phyloP scores from a whole-genome alignment of 768 basidiomycete species.

The Leccinum longicurvipes region DNA sequence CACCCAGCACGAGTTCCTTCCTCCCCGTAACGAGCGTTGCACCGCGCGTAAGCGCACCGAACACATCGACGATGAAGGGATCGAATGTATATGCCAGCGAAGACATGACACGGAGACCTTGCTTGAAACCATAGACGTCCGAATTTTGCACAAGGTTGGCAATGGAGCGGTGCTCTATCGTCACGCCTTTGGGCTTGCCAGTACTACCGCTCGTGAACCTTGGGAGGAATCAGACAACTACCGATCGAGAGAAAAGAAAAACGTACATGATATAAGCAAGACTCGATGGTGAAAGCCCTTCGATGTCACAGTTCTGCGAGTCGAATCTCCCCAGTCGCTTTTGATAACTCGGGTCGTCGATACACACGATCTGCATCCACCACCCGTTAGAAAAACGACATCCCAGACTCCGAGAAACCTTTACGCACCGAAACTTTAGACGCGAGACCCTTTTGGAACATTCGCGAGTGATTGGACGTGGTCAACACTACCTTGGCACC shows the following conservation, averaged over 20 bases:
- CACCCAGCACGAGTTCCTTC: slow-evolving; percentile 30
- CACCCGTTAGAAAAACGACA: neutral
- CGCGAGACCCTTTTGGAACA: slow-evolving; percentile 20
- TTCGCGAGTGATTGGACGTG: slow-evolving; percentile 23
- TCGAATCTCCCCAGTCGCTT: slow-evolving; percentile 17
- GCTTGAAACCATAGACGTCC: slow-evolving; percentile 20
- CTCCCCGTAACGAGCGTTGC: slow-evolving; percentile 20
- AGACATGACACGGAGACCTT: slow-evolving; percentile 25
- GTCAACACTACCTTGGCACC: slow-evolving; percentile 28
- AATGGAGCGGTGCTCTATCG: slow-evolving; percentile 22
- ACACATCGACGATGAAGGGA: slow-evolving; percentile 19
- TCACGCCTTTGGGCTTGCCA: slow-evolving; percentile 24
- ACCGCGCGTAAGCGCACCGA: slow-evolving; percentile 18
- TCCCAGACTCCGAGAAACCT: neutral
- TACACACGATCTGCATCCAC: slow-evolving; percentile 21
- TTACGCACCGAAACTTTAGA: slow-evolving; percentile 22
- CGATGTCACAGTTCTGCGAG: slow-evolving; percentile 17
- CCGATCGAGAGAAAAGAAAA: slow-evolving; percentile 8
- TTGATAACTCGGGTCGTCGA: slow-evolving; percentile 28
- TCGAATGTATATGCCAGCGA: slow-evolving; percentile 31
- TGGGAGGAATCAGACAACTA: neutral
- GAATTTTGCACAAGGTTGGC: slow-evolving; percentile 22
- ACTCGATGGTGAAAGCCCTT: slow-evolving; percentile 20
- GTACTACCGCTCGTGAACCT: slow-evolving; percentile 25
- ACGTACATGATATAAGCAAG: slow-evolving; percentile 29